phyloP scores from a whole-genome alignment of 78 protist species.

The Dictyostelium citrinum region DNA sequence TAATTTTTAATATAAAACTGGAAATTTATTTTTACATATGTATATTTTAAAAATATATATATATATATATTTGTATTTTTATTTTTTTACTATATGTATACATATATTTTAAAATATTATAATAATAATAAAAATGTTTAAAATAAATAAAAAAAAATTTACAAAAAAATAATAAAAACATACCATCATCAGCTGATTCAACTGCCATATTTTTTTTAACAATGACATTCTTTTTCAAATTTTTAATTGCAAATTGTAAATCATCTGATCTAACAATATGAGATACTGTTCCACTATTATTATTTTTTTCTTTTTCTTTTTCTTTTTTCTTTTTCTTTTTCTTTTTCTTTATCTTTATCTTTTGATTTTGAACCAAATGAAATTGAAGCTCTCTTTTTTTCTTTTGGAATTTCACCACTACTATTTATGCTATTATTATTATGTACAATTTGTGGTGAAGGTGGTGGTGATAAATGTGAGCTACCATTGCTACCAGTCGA shows the following conservation, averaged over 20 bases:
- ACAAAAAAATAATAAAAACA: neutral
- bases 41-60: neutral
- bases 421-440: constrained; percentile 2
- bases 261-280: constrained; percentile 37
- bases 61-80: too few species aligned
- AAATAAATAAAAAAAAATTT: neutral
- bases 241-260: constrained; percentile 24
- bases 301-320: neutral
- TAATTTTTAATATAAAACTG: neutral
- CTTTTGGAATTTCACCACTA: constrained; percentile 1
- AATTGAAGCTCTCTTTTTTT: neutral
- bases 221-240: constrained; percentile 27
- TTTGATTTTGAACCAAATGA: neutral
- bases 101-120: neutral
- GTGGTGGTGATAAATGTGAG: constrained; percentile 8
- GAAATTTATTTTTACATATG: neutral
- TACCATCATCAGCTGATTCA: constrained; percentile 51
- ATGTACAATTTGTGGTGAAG: constrained; percentile 7
- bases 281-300: neutral
- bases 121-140: neutral
- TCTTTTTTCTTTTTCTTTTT: constrained; percentile 5
- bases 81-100: neutral
- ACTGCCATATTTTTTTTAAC: constrained; percentile 31
- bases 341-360: constrained; percentile 1
- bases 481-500: neutral